These are phyloP conservation scores for Durio zibethinus DNA, from an alignment of 345 rosid species.

Conservation along the genomic window DNA sequence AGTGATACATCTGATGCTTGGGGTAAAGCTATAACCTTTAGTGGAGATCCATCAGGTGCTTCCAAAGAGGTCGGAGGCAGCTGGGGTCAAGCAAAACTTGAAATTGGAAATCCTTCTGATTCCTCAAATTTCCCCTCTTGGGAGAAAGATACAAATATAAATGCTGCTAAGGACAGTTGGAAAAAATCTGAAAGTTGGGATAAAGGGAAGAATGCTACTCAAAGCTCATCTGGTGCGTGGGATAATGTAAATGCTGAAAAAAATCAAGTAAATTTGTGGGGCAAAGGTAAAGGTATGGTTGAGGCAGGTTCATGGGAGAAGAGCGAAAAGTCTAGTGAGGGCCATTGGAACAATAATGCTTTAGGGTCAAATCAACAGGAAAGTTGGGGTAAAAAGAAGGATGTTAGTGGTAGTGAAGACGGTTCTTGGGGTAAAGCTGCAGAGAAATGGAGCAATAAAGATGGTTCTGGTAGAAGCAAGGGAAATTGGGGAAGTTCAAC, in stretches of 20 bases:
- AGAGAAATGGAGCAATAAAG: neutral
- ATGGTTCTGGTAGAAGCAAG: slow-evolving; percentile 1
- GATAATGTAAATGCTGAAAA: slow-evolving; percentile 16
- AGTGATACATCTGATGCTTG: slow-evolving; percentile 37
- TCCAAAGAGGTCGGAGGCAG: slow-evolving; percentile 23
- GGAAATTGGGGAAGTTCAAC: slow-evolving; percentile 5
- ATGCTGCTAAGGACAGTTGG: slow-evolving; percentile 14
- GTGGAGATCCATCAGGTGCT: slow-evolving; percentile 24
- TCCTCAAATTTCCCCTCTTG: slow-evolving; percentile 38
- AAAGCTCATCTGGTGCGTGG: slow-evolving; percentile 25
- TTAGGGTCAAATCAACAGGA: slow-evolving; percentile 26
- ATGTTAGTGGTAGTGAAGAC: slow-evolving; percentile 9
- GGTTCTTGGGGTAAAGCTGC: slow-evolving; percentile 26
- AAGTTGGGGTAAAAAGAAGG: slow-evolving; percentile 17
- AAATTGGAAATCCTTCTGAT: slow-evolving; percentile 21
- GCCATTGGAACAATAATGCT: slow-evolving; percentile 17
- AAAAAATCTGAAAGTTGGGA: slow-evolving; percentile 18
- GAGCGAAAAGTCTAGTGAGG: slow-evolving; percentile 19
- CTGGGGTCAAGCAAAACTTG: slow-evolving; percentile 34
- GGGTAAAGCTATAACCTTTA: slow-evolving; percentile 43
- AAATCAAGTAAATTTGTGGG: slow-evolving; percentile 26
- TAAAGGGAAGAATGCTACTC: slow-evolving; percentile 20
- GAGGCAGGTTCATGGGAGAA: slow-evolving; percentile 25
- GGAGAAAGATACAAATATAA: slow-evolving; percentile 24
- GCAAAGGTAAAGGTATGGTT: slow-evolving; percentile 21